Conservation (phyloP, 768 basidiomycete genomes). For the Pisolithus sp. region DNA sequence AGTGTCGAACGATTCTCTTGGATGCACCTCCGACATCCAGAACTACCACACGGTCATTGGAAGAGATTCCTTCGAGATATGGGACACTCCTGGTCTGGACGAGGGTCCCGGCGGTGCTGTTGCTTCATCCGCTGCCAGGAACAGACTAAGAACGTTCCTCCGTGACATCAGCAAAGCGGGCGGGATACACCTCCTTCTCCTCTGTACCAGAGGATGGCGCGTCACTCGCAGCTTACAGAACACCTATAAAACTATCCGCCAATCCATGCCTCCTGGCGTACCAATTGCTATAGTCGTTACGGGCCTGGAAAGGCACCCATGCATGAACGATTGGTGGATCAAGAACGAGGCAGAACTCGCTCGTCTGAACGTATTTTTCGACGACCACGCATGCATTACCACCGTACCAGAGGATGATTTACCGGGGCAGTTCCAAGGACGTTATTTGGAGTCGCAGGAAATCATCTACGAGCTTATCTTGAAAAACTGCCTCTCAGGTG, state of each 20-base stretch:
- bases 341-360: conserved; percentile 23
- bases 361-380: conserved; percentile 24
- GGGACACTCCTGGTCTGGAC: conserved; percentile 29
- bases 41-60: background rate
- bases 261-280: conserved; percentile 23
- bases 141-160: conserved; percentile 28
- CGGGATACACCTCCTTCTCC: conserved; percentile 27
- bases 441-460: conserved; percentile 9
- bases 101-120: conserved; percentile 16
- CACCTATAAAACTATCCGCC: conserved; percentile 27
- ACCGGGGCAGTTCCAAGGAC: background rate
- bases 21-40: conserved; percentile 29
- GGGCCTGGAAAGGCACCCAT: conserved; percentile 24
- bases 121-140: conserved; percentile 19
- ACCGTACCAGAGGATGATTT: conserved; percentile 9
- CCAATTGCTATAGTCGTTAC: conserved; percentile 30
- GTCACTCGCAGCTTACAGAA: conserved; percentile 19
- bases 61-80: conserved; percentile 4
- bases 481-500: background rate
- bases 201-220: conserved; percentile 30
- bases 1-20: conserved; percentile 27
- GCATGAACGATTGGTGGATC: background rate
- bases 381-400: conserved; percentile 35
- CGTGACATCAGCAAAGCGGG: conserved; percentile 20
- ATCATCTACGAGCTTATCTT: conserved; percentile 12